Percentiles rank a stretch among this genome's conserved stretches.
Conservation (phyloP, 169 alveolate species). For the Babesia bovis region DNA sequence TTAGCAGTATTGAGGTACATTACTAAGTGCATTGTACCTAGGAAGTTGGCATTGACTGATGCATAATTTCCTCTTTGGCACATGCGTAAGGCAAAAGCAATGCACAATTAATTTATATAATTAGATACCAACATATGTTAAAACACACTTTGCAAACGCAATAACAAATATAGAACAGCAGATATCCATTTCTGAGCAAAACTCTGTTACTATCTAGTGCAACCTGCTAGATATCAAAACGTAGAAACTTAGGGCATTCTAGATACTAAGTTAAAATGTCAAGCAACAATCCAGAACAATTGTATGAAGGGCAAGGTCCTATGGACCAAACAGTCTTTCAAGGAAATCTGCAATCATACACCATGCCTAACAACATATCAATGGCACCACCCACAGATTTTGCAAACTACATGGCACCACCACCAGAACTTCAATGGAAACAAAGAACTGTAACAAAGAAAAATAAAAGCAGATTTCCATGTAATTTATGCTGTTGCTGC, state of each 20-base stretch:
- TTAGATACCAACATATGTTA: not conserved
- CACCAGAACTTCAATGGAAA: not conserved
- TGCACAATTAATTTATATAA: not conserved
- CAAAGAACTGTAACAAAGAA: conserved; percentile 1
- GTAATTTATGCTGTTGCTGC: conserved; percentile 29
- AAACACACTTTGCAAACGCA: not conserved
- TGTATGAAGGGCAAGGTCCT: not conserved
- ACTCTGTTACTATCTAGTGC: no score
- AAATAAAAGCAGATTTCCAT: conserved; percentile 1
- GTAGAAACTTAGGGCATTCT: no score
- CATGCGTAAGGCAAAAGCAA: not conserved
- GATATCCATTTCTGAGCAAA: no score
- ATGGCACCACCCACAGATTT: not conserved
- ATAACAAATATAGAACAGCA: no score
- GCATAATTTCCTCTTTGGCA: not conserved
- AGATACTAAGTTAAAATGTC: no score
- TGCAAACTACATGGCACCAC: not conserved
- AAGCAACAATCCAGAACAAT: no score
- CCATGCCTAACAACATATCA: not conserved
- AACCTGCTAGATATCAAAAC: no score
- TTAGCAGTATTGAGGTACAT: not conserved
- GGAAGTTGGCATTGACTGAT: not conserved
- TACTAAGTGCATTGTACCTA: not conserved
- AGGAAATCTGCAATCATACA: not conserved
- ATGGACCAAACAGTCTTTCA: not conserved